Conservation (phyloP, 441 rosid genomes). For the Gossypium laxum region DNA sequence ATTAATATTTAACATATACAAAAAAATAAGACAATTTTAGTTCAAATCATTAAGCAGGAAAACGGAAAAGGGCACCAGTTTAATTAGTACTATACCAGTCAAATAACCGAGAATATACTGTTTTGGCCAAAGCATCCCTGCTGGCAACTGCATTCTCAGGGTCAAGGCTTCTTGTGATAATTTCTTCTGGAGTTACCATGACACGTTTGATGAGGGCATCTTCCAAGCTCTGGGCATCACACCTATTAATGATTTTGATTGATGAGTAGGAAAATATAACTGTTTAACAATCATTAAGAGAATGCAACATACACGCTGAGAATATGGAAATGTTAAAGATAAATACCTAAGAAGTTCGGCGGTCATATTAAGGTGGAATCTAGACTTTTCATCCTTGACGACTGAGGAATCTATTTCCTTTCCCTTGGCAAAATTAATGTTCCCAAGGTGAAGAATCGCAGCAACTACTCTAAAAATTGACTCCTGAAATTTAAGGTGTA, state of each 20-base stretch:
- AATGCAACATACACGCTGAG: neutral
- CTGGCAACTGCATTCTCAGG: slow-evolving; percentile 74
- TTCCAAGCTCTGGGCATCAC: slow-evolving; percentile 89
- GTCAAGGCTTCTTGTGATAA: slow-evolving; percentile 95
- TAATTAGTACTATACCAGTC: slow-evolving; percentile 60
- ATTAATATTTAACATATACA: neutral
- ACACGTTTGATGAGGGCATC: slow-evolving; percentile 95
- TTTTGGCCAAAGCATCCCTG: slow-evolving; percentile 98
- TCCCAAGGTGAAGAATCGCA: slow-evolving; percentile 90
- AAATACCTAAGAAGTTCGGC: slow-evolving; percentile 84
- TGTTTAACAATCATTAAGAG: neutral
- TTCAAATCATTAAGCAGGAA: neutral
- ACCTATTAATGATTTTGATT: slow-evolving; percentile 32
- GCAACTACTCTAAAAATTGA: slow-evolving; percentile 95
- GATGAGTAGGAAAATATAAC: neutral
- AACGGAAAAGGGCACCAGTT: neutral
- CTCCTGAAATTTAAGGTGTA: slow-evolving; percentile 42
- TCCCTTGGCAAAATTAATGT: slow-evolving; percentile 84
- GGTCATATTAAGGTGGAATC: slow-evolving; percentile 64
- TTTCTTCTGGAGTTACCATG: slow-evolving; percentile 99
- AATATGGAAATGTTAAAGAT: slow-evolving; percentile 5
- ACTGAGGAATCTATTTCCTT: slow-evolving; percentile 84
- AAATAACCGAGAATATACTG: slow-evolving; percentile 88
- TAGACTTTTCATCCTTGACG: slow-evolving; percentile 81
- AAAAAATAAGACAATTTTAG: neutral